Evolutionary conservation across 495 filamentous ascomycete species (phyloP).

Genomic region (Penicillium desertorum): DNA sequence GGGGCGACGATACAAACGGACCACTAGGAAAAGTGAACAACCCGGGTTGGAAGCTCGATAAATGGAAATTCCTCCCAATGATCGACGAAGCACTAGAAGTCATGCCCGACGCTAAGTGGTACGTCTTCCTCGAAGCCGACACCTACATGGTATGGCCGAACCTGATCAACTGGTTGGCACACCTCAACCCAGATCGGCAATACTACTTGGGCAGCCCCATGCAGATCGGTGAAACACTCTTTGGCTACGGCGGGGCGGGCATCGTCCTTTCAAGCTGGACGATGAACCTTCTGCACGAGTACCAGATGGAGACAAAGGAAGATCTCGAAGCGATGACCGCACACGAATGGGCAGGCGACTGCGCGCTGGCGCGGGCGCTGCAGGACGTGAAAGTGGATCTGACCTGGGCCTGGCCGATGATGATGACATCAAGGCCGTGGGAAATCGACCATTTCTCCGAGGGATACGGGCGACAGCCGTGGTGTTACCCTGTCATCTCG

Average conservation of each 20-base stretch:
- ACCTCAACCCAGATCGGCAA: slow-evolving; percentile 48
- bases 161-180: slow-evolving; percentile 54
- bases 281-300: slow-evolving; percentile 21
- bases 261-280: slow-evolving; percentile 48
- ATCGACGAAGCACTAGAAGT: slow-evolving; percentile 54
- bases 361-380: slow-evolving; percentile 43
- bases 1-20: slow-evolving; percentile 35
- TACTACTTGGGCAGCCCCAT: slow-evolving; percentile 55
- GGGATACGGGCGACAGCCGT: slow-evolving; percentile 41
- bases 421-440: slow-evolving; percentile 32
- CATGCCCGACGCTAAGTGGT: slow-evolving; percentile 58
- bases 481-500: slow-evolving; percentile 51
- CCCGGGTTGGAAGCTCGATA: slow-evolving; percentile 61
- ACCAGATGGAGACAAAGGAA: slow-evolving; percentile 17
- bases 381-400: slow-evolving; percentile 33
- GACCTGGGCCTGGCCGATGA: slow-evolving; percentile 43
- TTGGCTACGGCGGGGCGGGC: slow-evolving; percentile 64
- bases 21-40: slow-evolving; percentile 39
- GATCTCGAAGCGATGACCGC: slow-evolving; percentile 35
- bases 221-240: slow-evolving; percentile 42
- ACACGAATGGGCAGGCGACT: slow-evolving; percentile 39
- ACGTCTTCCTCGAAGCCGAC: slow-evolving; percentile 64
- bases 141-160: slow-evolving; percentile 65
- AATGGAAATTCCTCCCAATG: slow-evolving; percentile 67
- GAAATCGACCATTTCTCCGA: slow-evolving; percentile 46